These are phyloP conservation scores for Sporothrix pallida DNA, from an alignment of 2,329 filamentous ascomycete species.

Conservation along the genomic window DNA sequence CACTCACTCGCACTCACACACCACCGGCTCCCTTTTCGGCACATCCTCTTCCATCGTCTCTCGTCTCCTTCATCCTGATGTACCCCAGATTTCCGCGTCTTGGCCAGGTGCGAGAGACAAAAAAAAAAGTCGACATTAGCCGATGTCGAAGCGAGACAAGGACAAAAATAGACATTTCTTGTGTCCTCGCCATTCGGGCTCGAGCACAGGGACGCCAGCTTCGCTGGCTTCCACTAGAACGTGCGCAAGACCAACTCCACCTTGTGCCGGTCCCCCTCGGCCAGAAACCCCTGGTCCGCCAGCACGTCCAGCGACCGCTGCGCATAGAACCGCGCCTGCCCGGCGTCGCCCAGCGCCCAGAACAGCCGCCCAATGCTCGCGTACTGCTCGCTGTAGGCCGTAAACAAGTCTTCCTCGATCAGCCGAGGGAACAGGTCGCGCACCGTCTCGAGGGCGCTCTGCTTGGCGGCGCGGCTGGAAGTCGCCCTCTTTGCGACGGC, in stretches of 20 bases:
- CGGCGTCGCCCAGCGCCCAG: conserved; percentile 42
- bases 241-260: conserved; percentile 21
- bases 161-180: background rate
- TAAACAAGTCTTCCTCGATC: conserved; percentile 43
- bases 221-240: background rate
- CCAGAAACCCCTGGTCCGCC: conserved; percentile 43
- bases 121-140: too few species aligned
- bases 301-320: conserved; percentile 43
- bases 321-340: conserved; percentile 43
- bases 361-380: conserved; percentile 46
- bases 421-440: conserved; percentile 43
- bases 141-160: background rate
- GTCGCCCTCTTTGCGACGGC: too few species aligned
- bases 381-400: conserved; percentile 45
- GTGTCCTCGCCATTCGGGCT: background rate
- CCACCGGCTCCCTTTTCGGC: background rate
- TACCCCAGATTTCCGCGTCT: conserved; percentile 6
- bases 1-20: too few species aligned
- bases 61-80: background rate
- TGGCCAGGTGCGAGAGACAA: background rate
- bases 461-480: background rate
- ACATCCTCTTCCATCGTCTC: background rate
- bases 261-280: background rate
- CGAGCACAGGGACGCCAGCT: too few species aligned
- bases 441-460: conserved; percentile 42